Evolutionary conservation across 2,329 filamentous ascomycete species (phyloP).

Genomic region (Lanzia echinophila): DNA sequence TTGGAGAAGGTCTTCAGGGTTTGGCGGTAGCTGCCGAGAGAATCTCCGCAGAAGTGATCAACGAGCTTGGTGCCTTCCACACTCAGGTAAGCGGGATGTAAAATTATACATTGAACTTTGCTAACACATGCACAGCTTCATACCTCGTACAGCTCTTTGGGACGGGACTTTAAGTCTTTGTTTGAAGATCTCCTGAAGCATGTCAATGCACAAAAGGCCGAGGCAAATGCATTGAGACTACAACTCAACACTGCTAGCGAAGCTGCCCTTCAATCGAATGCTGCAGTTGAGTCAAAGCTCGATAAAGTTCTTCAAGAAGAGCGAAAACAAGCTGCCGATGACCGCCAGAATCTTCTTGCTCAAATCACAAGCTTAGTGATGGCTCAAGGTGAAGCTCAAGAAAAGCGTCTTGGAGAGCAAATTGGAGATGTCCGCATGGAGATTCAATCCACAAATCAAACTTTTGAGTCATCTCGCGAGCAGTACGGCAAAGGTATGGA

Average conservation of each 20-base stretch:
- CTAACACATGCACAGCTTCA: constrained; percentile 54
- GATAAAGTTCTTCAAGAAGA: constrained; percentile 70
- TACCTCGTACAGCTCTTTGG: constrained; percentile 73
- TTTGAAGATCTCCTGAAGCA: constrained; percentile 77
- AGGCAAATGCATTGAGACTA: constrained; percentile 65
- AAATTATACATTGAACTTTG: neutral
- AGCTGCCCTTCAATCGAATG: constrained; percentile 61
- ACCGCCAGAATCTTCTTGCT: constrained; percentile 65
- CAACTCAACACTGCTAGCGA: constrained; percentile 67
- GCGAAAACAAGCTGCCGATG: constrained; percentile 61
- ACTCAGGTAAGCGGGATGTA: constrained; percentile 42
- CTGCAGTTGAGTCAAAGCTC: constrained; percentile 58
- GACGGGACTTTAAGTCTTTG: constrained; percentile 76
- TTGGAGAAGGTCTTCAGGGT: constrained; percentile 77
- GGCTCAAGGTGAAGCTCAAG: constrained; percentile 66
- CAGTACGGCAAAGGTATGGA: constrained; percentile 68
- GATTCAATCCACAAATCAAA: constrained; percentile 56
- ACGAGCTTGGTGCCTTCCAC: constrained; percentile 80
- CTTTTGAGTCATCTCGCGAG: constrained; percentile 58
- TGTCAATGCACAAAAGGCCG: constrained; percentile 67
- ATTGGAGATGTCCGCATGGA: constrained; percentile 57
- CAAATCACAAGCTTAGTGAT: constrained; percentile 76
- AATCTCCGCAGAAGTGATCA: constrained; percentile 83
- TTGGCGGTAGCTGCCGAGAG: constrained; percentile 79
- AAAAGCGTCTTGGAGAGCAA: constrained; percentile 59